phyloP scores from a whole-genome alignment of 495 filamentous ascomycete genomes.

The Penicillium pancosmium region DNA sequence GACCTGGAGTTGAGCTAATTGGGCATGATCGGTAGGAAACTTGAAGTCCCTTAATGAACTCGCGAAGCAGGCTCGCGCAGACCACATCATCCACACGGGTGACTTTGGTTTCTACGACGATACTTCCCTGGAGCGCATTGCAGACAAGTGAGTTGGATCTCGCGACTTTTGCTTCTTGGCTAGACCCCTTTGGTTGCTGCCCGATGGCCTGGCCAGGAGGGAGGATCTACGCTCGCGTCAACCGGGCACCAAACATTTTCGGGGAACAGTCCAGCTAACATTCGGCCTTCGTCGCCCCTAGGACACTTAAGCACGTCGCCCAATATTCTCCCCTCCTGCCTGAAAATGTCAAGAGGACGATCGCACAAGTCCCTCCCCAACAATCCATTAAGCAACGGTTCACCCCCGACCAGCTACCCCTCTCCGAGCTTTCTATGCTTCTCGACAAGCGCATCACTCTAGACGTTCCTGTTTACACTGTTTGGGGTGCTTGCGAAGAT shows the following conservation, averaged over 20 bases:
- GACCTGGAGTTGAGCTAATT: conserved; percentile 16
- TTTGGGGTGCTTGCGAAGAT: conserved; percentile 99
- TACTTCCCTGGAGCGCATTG: conserved; percentile 92
- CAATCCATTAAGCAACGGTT: conserved; percentile 81
- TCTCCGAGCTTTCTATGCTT: conserved; percentile 93
- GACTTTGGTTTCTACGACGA: conserved; percentile 99
- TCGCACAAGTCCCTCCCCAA: conserved; percentile 64
- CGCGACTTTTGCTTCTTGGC: background rate
- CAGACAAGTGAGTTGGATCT: conserved; percentile 81
- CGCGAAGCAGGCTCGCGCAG: conserved; percentile 87
- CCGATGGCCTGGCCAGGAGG: conserved; percentile 7
- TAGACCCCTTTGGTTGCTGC: conserved; percentile 4
- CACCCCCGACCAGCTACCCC: conserved; percentile 75
- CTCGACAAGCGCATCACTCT: conserved; percentile 85
- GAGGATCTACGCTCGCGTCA: background rate
- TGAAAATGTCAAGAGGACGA: conserved; percentile 83
- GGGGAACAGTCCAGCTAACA: conserved; percentile 20
- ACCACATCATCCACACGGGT: conserved; percentile 97
- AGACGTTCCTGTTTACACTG: conserved; percentile 96
- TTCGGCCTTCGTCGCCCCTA: conserved; percentile 35
- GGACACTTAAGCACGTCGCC: conserved; percentile 95
- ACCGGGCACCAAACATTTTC: conserved; percentile 9
- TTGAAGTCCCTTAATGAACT: conserved; percentile 94
- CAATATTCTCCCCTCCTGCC: conserved; percentile 96
- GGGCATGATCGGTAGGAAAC: conserved; percentile 65